Percentiles rank a stretch among this genome's conserved stretches.
phyloP scores from a whole-genome alignment of 2,329 filamentous ascomycete genomes.

The Fusarium coicis region DNA sequence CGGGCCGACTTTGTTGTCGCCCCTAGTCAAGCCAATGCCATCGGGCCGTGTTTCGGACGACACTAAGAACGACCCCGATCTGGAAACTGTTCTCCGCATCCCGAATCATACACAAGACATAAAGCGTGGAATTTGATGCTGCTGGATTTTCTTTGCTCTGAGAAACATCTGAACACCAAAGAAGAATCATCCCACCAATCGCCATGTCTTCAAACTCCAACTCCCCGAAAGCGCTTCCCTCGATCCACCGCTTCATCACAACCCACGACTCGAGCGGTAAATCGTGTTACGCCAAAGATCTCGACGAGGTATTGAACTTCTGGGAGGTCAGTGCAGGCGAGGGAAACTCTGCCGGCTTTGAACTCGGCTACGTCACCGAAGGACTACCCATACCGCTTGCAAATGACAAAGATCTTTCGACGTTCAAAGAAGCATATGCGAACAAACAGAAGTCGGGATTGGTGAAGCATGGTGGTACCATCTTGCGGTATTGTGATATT shows the following conservation, averaged over 20 bases:
- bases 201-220: background rate
- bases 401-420: background rate
- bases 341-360: background rate
- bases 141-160: rapidly evolving
- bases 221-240: background rate
- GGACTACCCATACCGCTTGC: background rate
- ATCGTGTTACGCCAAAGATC: background rate
- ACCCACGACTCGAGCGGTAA: background rate
- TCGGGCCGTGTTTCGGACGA: background rate
- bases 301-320: background rate
- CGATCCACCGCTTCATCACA: background rate
- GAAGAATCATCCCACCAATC: too few species aligned
- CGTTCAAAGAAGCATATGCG: background rate
- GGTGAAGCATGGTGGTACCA: background rate
- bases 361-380: background rate
- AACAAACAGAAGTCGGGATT: background rate
- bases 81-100: background rate
- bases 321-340: background rate
- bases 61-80: background rate
- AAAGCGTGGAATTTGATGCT: background rate
- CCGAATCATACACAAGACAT: background rate
- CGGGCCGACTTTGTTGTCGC: background rate
- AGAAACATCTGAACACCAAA: background rate
- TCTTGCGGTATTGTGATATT: constrained; percentile 8
- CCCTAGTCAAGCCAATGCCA: background rate